A percentile compares a stretch with the other conserved stretches of the same genome.
phyloP scores from a whole-genome alignment of 495 filamentous ascomycete genomes.

The Podospora conica region DNA sequence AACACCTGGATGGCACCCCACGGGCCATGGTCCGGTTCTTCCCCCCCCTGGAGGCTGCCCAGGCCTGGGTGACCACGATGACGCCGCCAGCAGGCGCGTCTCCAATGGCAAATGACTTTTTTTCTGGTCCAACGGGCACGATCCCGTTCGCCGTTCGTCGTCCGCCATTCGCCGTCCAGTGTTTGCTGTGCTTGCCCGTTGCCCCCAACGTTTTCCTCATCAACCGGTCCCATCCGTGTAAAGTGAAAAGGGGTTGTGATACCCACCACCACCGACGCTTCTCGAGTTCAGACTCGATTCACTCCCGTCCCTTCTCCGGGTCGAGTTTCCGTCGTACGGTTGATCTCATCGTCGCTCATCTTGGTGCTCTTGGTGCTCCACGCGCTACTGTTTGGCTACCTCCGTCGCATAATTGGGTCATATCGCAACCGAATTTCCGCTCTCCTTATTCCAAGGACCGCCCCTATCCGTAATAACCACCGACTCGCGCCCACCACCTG shows the following conservation, averaged over 20 bases:
- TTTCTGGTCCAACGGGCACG: not conserved
- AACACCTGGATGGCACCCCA: constrained; percentile 9
- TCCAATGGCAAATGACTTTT: constrained; percentile 8
- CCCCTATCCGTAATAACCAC: not conserved
- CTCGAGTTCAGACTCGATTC: not conserved
- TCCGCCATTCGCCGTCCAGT: not conserved
- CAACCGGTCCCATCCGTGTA: not conserved
- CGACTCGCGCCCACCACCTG: not conserved
- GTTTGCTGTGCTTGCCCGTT: not conserved
- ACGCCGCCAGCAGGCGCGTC: not conserved
- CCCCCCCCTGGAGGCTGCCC: constrained; percentile 1
- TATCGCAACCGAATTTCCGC: not conserved
- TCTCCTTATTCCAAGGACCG: not conserved
- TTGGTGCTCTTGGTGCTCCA: not conserved
- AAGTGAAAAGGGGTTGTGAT: not conserved
- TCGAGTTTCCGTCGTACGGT: not conserved
- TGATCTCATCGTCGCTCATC: not conserved
- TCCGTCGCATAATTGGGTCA: not conserved
- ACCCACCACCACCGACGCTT: not conserved
- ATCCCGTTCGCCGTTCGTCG: not conserved
- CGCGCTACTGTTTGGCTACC: not conserved
- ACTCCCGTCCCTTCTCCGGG: not conserved
- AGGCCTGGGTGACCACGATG: not conserved
- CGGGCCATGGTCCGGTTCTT: not conserved
- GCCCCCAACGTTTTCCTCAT: not conserved